Base-by-base conservation (phyloP, 345 rosid genomes). In the Salix viminalis region DNA sequence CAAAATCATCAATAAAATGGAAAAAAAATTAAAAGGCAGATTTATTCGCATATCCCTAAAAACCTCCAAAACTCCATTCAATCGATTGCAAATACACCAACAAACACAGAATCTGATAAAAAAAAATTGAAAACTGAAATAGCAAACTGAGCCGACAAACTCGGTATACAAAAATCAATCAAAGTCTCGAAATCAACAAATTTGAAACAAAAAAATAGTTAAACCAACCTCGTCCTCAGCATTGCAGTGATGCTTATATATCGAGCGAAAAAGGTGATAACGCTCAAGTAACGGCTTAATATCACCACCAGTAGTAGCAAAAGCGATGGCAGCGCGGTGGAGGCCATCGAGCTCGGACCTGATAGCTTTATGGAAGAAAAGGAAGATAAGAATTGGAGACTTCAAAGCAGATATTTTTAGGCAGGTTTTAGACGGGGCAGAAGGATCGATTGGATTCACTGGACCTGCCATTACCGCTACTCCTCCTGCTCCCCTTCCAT, bases 221-320 rank as follows among this genome's bases (percentile, higher is more conserved):
- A 69, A 67, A 71, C 56, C 70, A 62, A 90, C 94, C 92, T 86
- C 92, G 69, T 90, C 94, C 77, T 90, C 94, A 30, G 92, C 94
- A 83, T 85, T 85, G 88, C 91, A 90, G 84, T 90, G 94, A 77
- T 90, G 89, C 85, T 84, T 89, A 52, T 90, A 90, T 69, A 90
- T 90, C 24, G 84, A 48, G 48, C 92, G 87, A 42, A 90, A 76
- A 62, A 90, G 86, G 69, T 81, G 89, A 73, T 80, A 90, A 58
- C 85, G 77, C 75, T 87, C 78, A 65, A 87, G 60, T 83, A 90
- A 84, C 23, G 86, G 86, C 75, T 71, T 46, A 56, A 87, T 81
- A 74, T 85, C 89, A 21, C 84, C 88, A 16, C 81, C 89, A 44
- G 73, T 77, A 61, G 89, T 85, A 54, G 90, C 94, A 18, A 86